Conservation (phyloP, 2,329 filamentous ascomycete species). For the Metarhizium brunneum region DNA sequence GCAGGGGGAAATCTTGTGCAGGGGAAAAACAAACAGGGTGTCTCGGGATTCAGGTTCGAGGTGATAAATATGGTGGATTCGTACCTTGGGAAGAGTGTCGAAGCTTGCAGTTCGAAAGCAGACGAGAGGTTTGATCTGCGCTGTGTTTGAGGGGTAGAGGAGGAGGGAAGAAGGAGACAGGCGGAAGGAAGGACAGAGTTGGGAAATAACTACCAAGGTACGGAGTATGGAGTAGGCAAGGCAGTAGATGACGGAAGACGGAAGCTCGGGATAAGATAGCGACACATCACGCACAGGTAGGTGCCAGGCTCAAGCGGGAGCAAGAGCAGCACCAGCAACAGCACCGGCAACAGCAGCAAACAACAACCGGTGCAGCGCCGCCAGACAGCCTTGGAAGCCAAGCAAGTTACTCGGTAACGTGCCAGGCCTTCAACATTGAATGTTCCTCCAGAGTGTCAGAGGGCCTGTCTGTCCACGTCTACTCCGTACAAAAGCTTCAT, state of each 20-base stretch:
- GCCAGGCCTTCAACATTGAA: too few species aligned
- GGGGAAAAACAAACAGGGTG: constrained; percentile 7
- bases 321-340: too few species aligned
- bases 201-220: not conserved
- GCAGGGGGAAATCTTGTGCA: constrained; percentile 3
- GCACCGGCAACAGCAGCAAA: too few species aligned
- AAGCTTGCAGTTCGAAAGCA: not conserved
- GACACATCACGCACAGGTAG: not conserved
- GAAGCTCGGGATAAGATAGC: not conserved
- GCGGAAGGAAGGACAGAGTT: constrained; percentile 3
- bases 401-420: too few species aligned
- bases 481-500: not conserved
- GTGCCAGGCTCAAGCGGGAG: not conserved
- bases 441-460: too few species aligned
- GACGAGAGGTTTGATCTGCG: not conserved
- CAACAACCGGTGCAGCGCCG: too few species aligned
- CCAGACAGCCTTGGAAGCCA: too few species aligned
- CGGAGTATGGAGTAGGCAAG: not conserved
- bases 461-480: too few species aligned
- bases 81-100: constrained; percentile 1
- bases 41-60: constrained; percentile 1
- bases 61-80: constrained; percentile 3
- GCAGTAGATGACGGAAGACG: constrained; percentile 6
- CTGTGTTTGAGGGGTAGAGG: constrained; percentile 1
- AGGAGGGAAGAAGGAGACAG: constrained; percentile 1